Base-by-base conservation (phyloP, 768 basidiomycete genomes). In the Mycena amicta region DNA sequence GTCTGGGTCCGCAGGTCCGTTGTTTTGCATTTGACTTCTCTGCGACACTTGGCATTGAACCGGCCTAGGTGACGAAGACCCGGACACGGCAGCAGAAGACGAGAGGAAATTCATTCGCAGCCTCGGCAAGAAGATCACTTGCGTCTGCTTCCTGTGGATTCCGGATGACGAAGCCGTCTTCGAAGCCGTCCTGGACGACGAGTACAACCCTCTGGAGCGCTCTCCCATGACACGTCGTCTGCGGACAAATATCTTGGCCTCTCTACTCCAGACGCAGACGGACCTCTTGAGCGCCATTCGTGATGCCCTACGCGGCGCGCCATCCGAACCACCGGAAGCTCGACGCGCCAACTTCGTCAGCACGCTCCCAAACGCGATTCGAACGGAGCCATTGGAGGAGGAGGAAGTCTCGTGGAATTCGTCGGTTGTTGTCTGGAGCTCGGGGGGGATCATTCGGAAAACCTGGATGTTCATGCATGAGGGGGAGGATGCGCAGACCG, bases 401-500 rank as follows among this genome's bases (percentile, higher is more conserved):
- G 80, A 85, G 57, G 87, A 92, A 63, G 74, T 93, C 15, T 75
- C 82, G 16, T 93, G 92, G 92, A 83, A 89, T 62, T 75, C 79
- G 23, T 75, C 77, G 55, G 81, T 79, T 16, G 89, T 89, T 0
- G 74, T 89, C 1, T 75, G 90, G 63, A 86, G 83, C 57, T 76
- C 77, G 18, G 92, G 89, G 0, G 88, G 89, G 1, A 76, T 89
- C 16, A 83, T 92, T 53, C 76, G 75, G 55, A 86, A 87, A 66
- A 84, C 85, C 66, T 93, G 92, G 92, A 82, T 80, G 53, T 90
- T 93, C 67, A 70, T 75, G n/a, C 77, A 83, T 40, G 90, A 91
- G 66, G 81, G 78, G 5, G 87, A 93, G 66, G 78, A 81, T 1
- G 83, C 94, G 30, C 91, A 91, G 65, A 90, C 82, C 75, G 92